Conservation (phyloP, 768 basidiomycete species). For the Suillus spraguei region DNA sequence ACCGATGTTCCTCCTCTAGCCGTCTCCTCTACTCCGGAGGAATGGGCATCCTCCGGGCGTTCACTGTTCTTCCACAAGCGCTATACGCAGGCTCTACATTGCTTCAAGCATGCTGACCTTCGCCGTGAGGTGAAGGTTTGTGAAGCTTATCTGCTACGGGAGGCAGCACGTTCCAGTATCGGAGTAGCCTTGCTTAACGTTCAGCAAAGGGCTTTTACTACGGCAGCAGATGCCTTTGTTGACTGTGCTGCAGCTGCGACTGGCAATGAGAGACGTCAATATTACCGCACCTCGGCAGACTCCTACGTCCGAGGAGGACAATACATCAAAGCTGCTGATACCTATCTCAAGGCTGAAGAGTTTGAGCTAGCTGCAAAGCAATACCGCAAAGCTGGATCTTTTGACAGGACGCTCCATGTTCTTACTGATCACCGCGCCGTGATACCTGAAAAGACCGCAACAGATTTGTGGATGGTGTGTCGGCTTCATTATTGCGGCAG, state of each 20-base stretch:
- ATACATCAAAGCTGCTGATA: slow-evolving; percentile 44
- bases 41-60: slow-evolving; percentile 43
- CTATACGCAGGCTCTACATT: slow-evolving; percentile 53
- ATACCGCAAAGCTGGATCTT: slow-evolving; percentile 50
- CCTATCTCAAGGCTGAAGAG: slow-evolving; percentile 43
- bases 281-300: slow-evolving; percentile 47
- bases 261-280: slow-evolving; percentile 35
- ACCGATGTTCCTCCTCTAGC: slow-evolving; percentile 55
- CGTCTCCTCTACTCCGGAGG: slow-evolving; percentile 48
- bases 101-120: slow-evolving; percentile 50
- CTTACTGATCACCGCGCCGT: slow-evolving; percentile 36
- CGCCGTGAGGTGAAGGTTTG: slow-evolving; percentile 49
- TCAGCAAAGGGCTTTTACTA: slow-evolving; percentile 39
- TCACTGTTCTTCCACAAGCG: slow-evolving; percentile 39
- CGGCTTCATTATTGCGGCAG: slow-evolving; percentile 47
- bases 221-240: slow-evolving; percentile 54
- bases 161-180: slow-evolving; percentile 42
- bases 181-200: slow-evolving; percentile 28
- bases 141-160: slow-evolving; percentile 54
- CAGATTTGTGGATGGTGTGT: slow-evolving; percentile 44
- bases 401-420: slow-evolving; percentile 55
- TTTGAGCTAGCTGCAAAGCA: slow-evolving; percentile 46
- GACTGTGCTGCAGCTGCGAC: slow-evolving; percentile 39
- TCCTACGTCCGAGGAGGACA: slow-evolving; percentile 47
- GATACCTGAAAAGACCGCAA: slow-evolving; percentile 35